Base-by-base conservation (phyloP, 1,284 basidiomycete species). In the Trichosporon coremiiforme region DNA sequence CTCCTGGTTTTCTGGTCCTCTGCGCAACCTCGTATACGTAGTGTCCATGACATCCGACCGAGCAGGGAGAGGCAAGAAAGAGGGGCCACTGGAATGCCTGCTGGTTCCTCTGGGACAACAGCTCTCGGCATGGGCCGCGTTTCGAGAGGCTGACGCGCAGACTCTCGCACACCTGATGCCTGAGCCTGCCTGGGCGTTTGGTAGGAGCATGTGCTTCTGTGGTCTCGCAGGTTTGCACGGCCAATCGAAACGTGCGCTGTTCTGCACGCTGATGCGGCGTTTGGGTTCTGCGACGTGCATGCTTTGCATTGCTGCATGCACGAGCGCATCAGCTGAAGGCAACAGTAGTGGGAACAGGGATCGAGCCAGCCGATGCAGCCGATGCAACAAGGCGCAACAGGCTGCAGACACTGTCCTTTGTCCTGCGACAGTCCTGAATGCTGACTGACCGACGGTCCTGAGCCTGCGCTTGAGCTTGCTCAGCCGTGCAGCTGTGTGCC, bases 371-470 rank as follows among this genome's bases (percentile, higher is more conserved):
- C 38, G 38, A 9, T 5, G 41, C 41, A 2, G 41, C 47, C 17
- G 47, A 20, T 53, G 47, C 47, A 53, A 17, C n/a, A 17, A 47
- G 17, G 7, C n/a, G 13, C 45, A 47, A 6, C 4, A n/a, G 13
- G 6, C 38, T n/a, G n/a, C n/a, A n/a, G n/a, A n/a, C n/a, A n/a
- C n/a, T n/a, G n/a, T n/a, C n/a, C n/a, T n/a, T n/a, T n/a, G n/a
- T n/a, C n/a, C n/a, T 9, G 41, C 5, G 15, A 45, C 41, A 45
- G 41, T 53, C 47, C 47, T 53, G 47, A 53, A 22, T 53, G 47
- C 47, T 53, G 47, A 53, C 47, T 53, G 47, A 53, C 47, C 47
- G 47, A 53, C 20, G 47, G 47, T 53, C 47, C 47, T 53, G 47
- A 53, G 17, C 45, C 45, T 53, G 47, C 47, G 47, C 20, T 53